Evolutionary conservation across 495 filamentous ascomycete species (phyloP), one percentile per base, ranked within the genome.

Genomic region (Hyaloscypha variabilis): DNA sequence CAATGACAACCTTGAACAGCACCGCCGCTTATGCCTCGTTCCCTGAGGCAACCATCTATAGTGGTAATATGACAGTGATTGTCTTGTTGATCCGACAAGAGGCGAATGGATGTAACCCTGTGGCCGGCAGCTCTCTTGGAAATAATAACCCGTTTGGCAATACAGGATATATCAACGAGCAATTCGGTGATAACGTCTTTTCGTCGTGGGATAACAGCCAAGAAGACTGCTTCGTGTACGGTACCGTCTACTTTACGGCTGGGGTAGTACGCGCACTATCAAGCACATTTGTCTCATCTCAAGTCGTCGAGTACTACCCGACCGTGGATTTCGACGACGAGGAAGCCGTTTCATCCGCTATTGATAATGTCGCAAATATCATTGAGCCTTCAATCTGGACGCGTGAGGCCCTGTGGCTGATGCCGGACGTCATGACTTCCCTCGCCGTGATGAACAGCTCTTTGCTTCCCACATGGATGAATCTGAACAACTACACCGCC

Each of bases 381-480:
- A 31, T 34, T 1, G 17, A 57, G 25, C 19, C 61, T 2, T 8
- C 25, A 23, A 11, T 17, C 19, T 55, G 58, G 50, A 24, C 29
- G 3, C 50, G 57, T 10, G 67, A 66, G 64, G 39, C 67, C 14
- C 17, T 67, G 14, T 69, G 54, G 52, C 17, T 69, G 17, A 49
- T 69, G 3, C 64, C 67, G 5, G 67, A 69, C 53, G 10, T 69
- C 23, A 69, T 69, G 67, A 69, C 39, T 31, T 8, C 21, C 49
- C 3, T 66, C 4, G 31, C 63, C 21, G 31, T 65, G 3, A 66
- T 66, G 67, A 67, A 69, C 39, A 61, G 63, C 49, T 49, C 63
- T 13, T 23, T 30, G 24, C 36, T 69, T 13, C n/a, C 58, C 17
- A 66, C 67, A 19, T 69, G 55, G 50, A 46, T 63, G 30, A 69